Evolutionary conservation across 2,329 filamentous ascomycete species (phyloP).

Genomic region (Botrytis porri): DNA sequence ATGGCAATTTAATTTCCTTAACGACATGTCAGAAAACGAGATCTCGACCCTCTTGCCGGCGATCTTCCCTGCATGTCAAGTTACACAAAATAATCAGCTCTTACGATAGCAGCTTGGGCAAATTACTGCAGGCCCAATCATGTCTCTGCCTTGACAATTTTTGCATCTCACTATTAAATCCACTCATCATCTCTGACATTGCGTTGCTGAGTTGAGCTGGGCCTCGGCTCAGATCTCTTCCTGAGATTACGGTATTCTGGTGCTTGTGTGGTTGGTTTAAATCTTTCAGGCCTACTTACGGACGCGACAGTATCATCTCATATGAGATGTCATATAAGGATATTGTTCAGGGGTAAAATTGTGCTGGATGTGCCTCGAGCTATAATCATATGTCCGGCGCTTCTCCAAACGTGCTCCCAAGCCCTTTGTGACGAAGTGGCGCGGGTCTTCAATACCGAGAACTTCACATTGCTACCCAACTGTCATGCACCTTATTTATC

Average conservation of each 20-base stretch:
- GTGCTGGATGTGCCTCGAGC: background rate
- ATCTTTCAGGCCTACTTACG: conserved; percentile 1
- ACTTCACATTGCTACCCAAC: conserved; percentile 8
- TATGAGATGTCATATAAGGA: conserved; percentile 15
- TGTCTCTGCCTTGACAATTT: background rate
- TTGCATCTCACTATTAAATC: background rate
- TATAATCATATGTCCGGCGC: conserved; percentile 2
- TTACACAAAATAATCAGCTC: conserved; percentile 15
- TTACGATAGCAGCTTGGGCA: conserved; percentile 11
- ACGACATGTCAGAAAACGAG: conserved; percentile 16
- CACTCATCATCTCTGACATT: background rate
- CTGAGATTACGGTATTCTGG: background rate
- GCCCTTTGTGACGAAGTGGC: background rate
- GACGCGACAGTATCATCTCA: conserved; percentile 19
- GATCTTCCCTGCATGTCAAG: conserved; percentile 16
- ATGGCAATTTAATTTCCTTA: conserved; percentile 14
- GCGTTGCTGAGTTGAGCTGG: background rate
- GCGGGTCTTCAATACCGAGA: background rate
- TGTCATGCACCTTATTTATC: background rate
- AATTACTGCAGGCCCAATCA: background rate
- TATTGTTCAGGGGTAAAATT: conserved; percentile 6
- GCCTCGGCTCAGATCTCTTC: background rate
- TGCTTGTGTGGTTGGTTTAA: conserved; percentile 3
- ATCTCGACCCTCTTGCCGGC: conserved; percentile 9
- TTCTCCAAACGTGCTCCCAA: conserved; percentile 7